Evolutionary conservation across 1,284 basidiomycete species (phyloP).

Genomic region (Pseudozyma hubeiensis): DNA sequence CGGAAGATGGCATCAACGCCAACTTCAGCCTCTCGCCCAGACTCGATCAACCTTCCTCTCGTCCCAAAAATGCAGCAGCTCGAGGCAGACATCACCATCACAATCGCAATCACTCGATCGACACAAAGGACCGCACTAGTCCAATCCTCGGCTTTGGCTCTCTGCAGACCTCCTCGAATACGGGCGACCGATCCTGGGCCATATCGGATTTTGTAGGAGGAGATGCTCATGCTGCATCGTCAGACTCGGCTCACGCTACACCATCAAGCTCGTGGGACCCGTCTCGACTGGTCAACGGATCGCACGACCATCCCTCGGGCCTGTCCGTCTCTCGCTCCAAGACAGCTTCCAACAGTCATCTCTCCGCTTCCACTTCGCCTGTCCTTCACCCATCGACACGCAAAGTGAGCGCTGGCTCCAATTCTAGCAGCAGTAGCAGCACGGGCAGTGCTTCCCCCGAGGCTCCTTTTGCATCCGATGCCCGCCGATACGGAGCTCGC

Average conservation of each 20-base stretch:
- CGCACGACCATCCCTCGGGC: constrained; percentile 16
- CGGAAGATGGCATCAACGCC: constrained; percentile 46
- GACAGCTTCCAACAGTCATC: constrained; percentile 9
- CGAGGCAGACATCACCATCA: constrained; percentile 41
- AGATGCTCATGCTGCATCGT: constrained; percentile 7
- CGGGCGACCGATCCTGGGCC: constrained; percentile 25
- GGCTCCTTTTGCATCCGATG: constrained; percentile 24
- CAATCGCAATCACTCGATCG: constrained; percentile 50
- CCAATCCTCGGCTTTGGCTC: constrained; percentile 51
- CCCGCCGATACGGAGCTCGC: constrained; percentile 22
- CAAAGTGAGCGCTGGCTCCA: constrained; percentile 39
- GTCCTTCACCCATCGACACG: constrained; percentile 23
- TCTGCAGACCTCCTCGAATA: constrained; percentile 20
- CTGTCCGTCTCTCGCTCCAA: constrained; percentile 16
- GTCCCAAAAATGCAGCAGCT: constrained; percentile 20
- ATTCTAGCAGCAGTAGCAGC: constrained; percentile 28
- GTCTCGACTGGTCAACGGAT: constrained; percentile 25
- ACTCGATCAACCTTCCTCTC: constrained; percentile 33
- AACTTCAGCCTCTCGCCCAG: constrained; percentile 44
- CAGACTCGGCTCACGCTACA: constrained; percentile 11
- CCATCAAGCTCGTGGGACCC: constrained; percentile 20
- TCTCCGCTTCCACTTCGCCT: constrained; percentile 15
- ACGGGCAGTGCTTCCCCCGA: constrained; percentile 39
- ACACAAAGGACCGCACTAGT: constrained; percentile 53
- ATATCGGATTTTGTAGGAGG: constrained; percentile 18